Conservation (phyloP, 2,329 filamentous ascomycete genomes). For the Cordyceps fumosorosea region DNA sequence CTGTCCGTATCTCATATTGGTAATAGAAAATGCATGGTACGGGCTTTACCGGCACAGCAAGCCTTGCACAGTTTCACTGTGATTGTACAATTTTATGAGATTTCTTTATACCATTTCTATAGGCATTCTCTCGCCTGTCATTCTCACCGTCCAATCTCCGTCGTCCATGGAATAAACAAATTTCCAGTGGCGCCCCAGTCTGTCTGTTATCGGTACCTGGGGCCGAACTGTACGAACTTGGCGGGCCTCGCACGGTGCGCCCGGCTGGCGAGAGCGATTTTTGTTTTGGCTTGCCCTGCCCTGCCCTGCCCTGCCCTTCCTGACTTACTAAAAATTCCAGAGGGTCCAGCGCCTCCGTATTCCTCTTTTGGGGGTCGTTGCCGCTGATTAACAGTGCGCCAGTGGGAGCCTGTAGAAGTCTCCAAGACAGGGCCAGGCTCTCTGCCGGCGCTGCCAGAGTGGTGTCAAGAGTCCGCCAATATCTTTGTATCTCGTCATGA, state of each 20-base stretch:
- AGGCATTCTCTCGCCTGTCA: not conserved
- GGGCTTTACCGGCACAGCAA: too few species aligned
- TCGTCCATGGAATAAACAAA: not conserved
- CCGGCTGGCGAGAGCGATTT: constrained; percentile 1
- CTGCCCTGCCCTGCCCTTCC: not conserved
- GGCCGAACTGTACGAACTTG: not conserved
- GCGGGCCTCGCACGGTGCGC: constrained; percentile 10
- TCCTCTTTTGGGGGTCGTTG: not conserved
- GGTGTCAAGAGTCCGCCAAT: not conserved
- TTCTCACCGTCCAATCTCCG: not conserved
- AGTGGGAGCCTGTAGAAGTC: too few species aligned
- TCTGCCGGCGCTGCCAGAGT: too few species aligned
- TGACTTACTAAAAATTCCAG: not conserved
- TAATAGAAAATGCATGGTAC: not conserved
- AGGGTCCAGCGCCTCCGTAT: not conserved
- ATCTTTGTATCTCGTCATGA: not conserved
- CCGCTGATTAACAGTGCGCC: not conserved
- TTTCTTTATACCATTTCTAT: not conserved
- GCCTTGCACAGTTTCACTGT: too few species aligned
- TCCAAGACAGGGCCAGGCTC: not conserved
- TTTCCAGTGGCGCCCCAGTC: not conserved
- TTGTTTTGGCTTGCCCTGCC: not conserved
- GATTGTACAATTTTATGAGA: not conserved
- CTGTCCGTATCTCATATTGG: not conserved
- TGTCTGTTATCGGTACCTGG: constrained; percentile 5